phyloP scores from a whole-genome alignment of 2,329 filamentous ascomycete genomes.

The Sporothrix inflata region DNA sequence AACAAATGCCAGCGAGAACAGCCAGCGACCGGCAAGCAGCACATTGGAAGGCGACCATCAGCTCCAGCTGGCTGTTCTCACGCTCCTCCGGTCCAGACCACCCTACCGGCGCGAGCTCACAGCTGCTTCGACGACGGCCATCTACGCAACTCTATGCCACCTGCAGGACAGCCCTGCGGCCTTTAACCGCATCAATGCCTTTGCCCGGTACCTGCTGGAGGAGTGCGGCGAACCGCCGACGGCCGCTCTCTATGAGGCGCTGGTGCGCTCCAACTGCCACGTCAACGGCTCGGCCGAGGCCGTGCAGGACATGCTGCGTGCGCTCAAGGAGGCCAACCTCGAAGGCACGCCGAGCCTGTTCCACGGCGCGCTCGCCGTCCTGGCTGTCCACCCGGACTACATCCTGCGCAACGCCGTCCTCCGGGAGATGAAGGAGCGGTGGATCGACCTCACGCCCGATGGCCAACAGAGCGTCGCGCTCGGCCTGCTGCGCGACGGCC shows the following conservation, averaged over 20 bases:
- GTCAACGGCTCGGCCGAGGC: constrained; percentile 68
- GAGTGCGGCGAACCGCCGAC: constrained; percentile 59
- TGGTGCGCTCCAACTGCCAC: constrained; percentile 73
- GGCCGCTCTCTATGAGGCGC: constrained; percentile 68
- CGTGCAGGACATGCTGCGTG: constrained; percentile 66
- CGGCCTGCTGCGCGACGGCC: constrained; percentile 77
- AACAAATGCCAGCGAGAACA: neutral
- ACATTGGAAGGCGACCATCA: neutral
- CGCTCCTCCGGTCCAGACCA: constrained; percentile 27
- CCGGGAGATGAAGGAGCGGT: constrained; percentile 72
- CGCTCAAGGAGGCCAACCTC: constrained; percentile 68
- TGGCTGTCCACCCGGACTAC: constrained; percentile 87
- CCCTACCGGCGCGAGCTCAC: constrained; percentile 31
- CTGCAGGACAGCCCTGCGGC: constrained; percentile 44
- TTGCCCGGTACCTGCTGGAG: constrained; percentile 63
- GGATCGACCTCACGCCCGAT: constrained; percentile 65
- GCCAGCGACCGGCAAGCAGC: neutral
- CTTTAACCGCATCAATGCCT: constrained; percentile 44
- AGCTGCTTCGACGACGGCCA: constrained; percentile 29
- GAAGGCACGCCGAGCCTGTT: constrained; percentile 68
- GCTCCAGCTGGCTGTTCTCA: constrained; percentile 13
- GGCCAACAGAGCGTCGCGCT: constrained; percentile 70
- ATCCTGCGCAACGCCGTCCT: constrained; percentile 72
- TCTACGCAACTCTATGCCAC: constrained; percentile 48
- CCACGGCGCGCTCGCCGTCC: constrained; percentile 70